These are phyloP conservation scores for Neurospora tetrasperma DNA, from an alignment of 495 filamentous ascomycete species.

Conservation along the genomic window DNA sequence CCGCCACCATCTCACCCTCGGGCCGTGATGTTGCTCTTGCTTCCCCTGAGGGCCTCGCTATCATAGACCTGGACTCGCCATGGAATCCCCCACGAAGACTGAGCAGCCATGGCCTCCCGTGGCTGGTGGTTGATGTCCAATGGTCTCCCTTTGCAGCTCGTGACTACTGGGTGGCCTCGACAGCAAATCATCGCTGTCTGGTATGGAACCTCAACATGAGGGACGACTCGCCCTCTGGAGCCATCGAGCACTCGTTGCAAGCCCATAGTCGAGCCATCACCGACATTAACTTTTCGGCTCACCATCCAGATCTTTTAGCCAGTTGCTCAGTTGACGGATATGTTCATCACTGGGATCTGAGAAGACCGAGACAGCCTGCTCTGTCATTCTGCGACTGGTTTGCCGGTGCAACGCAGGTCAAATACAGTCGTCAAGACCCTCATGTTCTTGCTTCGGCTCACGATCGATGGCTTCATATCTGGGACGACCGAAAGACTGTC, in stretches of 20 bases:
- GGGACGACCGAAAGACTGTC: conserved; percentile 79
- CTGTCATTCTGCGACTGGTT: conserved; percentile 90
- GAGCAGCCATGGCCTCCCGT: conserved; percentile 70
- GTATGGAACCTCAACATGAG: conserved; percentile 86
- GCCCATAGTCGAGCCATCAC: conserved; percentile 86
- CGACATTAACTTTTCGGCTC: conserved; percentile 92
- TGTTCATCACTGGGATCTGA: conserved; percentile 87
- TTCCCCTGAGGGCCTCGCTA: conserved; percentile 78
- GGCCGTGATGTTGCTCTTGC: conserved; percentile 88
- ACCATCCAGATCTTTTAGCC: conserved; percentile 78
- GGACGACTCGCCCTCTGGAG: conserved; percentile 54
- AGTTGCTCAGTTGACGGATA: conserved; percentile 92
- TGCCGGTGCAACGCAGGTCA: conserved; percentile 90
- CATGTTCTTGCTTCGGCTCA: conserved; percentile 85
- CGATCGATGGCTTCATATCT: conserved; percentile 75
- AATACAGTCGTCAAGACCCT: conserved; percentile 82
- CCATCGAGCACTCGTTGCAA: conserved; percentile 82
- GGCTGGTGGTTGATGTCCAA: conserved; percentile 96
- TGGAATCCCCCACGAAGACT: conserved; percentile 82
- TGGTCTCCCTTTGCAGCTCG: conserved; percentile 90
- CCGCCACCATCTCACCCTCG: conserved; percentile 75
- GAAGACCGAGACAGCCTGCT: conserved; percentile 60
- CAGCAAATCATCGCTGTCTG: conserved; percentile 87
- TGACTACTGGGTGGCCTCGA: conserved; percentile 88
- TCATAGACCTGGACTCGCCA: conserved; percentile 88